Base-by-base conservation (phyloP, 148 eudicot genomes). In the Cornus suecica region DNA sequence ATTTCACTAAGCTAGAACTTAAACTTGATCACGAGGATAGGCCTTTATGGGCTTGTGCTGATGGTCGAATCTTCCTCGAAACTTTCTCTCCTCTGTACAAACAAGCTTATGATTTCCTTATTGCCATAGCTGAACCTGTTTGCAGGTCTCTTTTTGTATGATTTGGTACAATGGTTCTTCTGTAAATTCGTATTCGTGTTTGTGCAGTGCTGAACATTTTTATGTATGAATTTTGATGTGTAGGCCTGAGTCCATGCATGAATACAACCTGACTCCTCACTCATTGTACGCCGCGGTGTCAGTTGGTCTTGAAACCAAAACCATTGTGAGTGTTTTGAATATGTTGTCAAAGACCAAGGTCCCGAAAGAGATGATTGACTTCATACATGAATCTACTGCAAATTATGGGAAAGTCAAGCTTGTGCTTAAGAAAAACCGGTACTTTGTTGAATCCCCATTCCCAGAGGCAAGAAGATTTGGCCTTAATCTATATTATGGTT, bases 351-450 rank as follows among this genome's bases (percentile, higher is more conserved):
- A 95, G 81, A 95, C 97, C 70, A 89, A 91, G 86, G 94, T 95
- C 62, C 99, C 99, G 0, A 86, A 92, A 79, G 97, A 95, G 79
- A 92, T 95, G 97, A 90, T 95, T 72, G 99, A 92, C 65, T 95
- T 95, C 56, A 93, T 95, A 52, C 86, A 95, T 77, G 92, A 75
- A 52, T 91, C 99, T 20, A 95, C 97, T 65, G 94, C 99, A 48
- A 95, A 95, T 80, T 95, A 93, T 79, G 99, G 99, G 24, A 93
- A 95, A 91, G 99, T 95, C 72, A 95, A 93, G 90, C 93, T 93
- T 66, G 98, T 95, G 51, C 91, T 95, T 13, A 95, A 95, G 91
- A 95, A 95, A 87, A 95, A 95, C 71, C 90, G 93, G 16, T 95
- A 95, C 79, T 86, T 93, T 26, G 87, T 95, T 23, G 99, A 95